Evolutionary conservation across 352 stramenopile species (phyloP).

Genomic region (Phytophthora citricola): DNA sequence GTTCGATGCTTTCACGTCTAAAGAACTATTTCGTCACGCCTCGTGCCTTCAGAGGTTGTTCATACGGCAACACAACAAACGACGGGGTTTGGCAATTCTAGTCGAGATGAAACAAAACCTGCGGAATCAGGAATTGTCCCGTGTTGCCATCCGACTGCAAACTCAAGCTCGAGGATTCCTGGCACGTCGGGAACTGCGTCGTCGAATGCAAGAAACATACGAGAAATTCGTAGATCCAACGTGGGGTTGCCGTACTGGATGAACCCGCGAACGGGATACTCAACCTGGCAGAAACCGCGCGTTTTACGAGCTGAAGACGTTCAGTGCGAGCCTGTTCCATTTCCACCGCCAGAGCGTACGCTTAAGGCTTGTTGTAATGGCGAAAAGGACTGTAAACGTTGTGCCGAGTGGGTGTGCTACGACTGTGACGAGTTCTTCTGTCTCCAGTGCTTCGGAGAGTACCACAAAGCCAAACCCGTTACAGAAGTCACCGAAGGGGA

Average conservation of each 20-base stretch:
- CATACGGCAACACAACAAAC: constrained; percentile 20
- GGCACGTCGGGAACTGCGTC: constrained; percentile 37
- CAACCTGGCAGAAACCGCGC: constrained; percentile 72
- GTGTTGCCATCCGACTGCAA: constrained; percentile 48
- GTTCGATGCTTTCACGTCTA: constrained; percentile 28
- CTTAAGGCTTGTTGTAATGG: constrained; percentile 59
- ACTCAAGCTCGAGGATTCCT: constrained; percentile 37
- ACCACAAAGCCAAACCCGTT: constrained; percentile 44
- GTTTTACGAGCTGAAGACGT: constrained; percentile 67
- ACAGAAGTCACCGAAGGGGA: constrained; percentile 3
- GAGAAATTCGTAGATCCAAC: constrained; percentile 78
- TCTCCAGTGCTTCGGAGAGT: constrained; percentile 40
- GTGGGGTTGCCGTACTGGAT: constrained; percentile 74
- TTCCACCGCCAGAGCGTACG: constrained; percentile 40
- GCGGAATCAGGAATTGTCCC: constrained; percentile 11
- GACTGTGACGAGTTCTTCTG: constrained; percentile 72
- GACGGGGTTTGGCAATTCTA: constrained; percentile 30
- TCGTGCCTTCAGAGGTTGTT: constrained; percentile 48
- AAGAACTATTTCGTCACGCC: constrained; percentile 35
- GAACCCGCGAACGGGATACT: constrained; percentile 69
- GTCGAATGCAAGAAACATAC: constrained; percentile 54
- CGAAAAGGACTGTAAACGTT: constrained; percentile 42
- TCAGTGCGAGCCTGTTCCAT: constrained; percentile 50
- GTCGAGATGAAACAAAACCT: constrained; percentile 34
- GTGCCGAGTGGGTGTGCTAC: constrained; percentile 68